Percentiles rank a stretch among this genome's conserved stretches.
Evolutionary conservation across 2,329 filamentous ascomycete genomes (phyloP).

Genomic region (Blastomyces silverae): DNA sequence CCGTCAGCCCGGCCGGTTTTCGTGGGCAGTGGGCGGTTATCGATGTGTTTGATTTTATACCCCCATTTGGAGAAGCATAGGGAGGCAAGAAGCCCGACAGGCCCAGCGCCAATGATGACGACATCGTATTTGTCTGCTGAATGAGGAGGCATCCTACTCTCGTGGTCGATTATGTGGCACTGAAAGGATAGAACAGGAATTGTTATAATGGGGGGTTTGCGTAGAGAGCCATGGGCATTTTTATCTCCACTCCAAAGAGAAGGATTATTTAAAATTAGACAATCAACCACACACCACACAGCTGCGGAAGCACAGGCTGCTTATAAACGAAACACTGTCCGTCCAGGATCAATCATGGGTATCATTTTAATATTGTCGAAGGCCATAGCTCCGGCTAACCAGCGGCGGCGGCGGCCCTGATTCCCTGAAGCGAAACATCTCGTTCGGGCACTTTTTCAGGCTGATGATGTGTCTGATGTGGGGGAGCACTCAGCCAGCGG

Average conservation of each 20-base stretch:
- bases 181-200: background rate
- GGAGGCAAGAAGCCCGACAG: constrained; percentile 79
- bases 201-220: background rate
- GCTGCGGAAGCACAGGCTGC: background rate
- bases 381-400: background rate
- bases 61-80: constrained; percentile 87
- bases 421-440: background rate
- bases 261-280: background rate
- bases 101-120: constrained; percentile 83
- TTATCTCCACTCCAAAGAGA: background rate
- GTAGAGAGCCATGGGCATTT: background rate
- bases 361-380: background rate
- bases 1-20: constrained; percentile 42
- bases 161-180: background rate
- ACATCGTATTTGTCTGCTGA: constrained; percentile 52
- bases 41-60: constrained; percentile 83
- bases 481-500: background rate
- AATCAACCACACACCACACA: background rate
- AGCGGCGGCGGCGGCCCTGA: too few species aligned
- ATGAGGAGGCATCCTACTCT: constrained; percentile 2
- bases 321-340: background rate
- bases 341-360: background rate
- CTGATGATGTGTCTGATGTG: background rate
- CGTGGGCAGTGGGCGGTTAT: constrained; percentile 36
- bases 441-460: background rate